Conservation (phyloP, 2,329 filamentous ascomycete species). For the Aspergillus flavus region DNA sequence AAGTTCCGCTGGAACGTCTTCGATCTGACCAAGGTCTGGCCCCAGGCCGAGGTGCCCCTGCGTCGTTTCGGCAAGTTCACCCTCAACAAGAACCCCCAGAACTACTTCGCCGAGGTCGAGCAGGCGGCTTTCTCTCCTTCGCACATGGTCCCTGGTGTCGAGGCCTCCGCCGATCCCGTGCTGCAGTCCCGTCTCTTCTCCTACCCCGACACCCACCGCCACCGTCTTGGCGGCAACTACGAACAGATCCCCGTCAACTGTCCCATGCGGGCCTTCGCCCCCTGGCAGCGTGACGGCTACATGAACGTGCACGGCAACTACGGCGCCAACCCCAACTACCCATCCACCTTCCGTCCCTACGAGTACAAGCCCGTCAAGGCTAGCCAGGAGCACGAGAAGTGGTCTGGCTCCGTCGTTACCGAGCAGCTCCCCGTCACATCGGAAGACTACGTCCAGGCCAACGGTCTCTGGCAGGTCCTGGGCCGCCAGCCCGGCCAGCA, state of each 20-base stretch:
- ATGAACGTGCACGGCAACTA: slow-evolving; percentile 71
- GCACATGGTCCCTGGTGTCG: slow-evolving; percentile 67
- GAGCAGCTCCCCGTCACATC: slow-evolving; percentile 47
- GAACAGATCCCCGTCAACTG: slow-evolving; percentile 66
- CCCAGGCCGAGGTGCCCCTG: slow-evolving; percentile 63
- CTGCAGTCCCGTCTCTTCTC: slow-evolving; percentile 71
- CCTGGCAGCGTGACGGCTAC: slow-evolving; percentile 71
- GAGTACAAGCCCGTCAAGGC: slow-evolving; percentile 43
- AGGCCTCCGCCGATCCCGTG: slow-evolving; percentile 70
- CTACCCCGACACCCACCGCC: slow-evolving; percentile 68
- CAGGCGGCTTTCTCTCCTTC: slow-evolving; percentile 70
- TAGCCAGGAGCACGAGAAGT: slow-evolving; percentile 49
- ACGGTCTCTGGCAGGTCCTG: slow-evolving; percentile 47
- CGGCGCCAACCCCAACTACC: slow-evolving; percentile 60
- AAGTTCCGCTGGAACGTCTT: slow-evolving; percentile 66
- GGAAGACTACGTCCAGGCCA: slow-evolving; percentile 49
- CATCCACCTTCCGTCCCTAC: slow-evolving; percentile 42
- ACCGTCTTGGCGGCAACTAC: slow-evolving; percentile 66
- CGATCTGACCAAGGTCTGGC: slow-evolving; percentile 72
- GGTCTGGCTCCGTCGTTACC: slow-evolving; percentile 42
- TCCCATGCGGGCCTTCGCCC: slow-evolving; percentile 56
- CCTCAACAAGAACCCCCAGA: slow-evolving; percentile 65
- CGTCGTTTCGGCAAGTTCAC: slow-evolving; percentile 64
- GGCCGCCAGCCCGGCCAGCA: slow-evolving; percentile 57
- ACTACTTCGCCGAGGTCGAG: slow-evolving; percentile 73